Evolutionary conservation across 306 rosid genomes (phyloP).

Genomic region (Rosa chinensis): DNA sequence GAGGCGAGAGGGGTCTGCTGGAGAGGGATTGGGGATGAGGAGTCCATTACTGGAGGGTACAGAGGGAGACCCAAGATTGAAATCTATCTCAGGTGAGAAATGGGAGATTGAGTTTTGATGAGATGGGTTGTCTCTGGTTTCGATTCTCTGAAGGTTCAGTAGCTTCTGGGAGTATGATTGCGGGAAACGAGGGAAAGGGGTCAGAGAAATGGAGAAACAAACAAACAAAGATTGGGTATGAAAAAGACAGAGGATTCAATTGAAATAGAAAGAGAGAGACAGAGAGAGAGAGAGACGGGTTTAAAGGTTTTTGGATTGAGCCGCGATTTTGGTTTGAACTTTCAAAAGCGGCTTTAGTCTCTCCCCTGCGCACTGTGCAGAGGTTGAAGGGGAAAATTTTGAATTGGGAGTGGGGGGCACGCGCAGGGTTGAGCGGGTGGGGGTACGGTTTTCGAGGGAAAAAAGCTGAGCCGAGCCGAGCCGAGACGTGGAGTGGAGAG

Average conservation of each 20-base stretch:
- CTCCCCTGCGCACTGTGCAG: background rate
- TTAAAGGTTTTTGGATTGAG: background rate
- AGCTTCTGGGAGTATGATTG: slow-evolving; percentile 6
- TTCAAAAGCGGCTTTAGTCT: slow-evolving; percentile 20
- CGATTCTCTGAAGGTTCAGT: slow-evolving; percentile 17
- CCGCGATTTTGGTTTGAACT: slow-evolving; percentile 44
- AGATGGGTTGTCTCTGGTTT: slow-evolving; percentile 3
- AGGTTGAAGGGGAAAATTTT: slow-evolving; percentile 14
- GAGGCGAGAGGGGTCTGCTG: slow-evolving; percentile 52
- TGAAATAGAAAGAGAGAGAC: background rate
- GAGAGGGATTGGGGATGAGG: slow-evolving; percentile 33
- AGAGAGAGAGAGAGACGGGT: background rate
- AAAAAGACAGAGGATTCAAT: background rate
- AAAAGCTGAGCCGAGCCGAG: slow-evolving; percentile 8
- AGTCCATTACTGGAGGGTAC: slow-evolving; percentile 43
- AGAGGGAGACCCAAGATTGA: background rate
- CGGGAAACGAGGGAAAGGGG: slow-evolving; percentile 2
- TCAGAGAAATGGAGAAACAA: background rate
- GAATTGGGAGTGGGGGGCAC: slow-evolving; percentile 35
- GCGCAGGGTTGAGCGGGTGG: slow-evolving; percentile 24
- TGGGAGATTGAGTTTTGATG: background rate
- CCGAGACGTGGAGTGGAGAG: slow-evolving; percentile 22
- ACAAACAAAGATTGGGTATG: slow-evolving; percentile 8
- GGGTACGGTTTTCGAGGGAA: background rate
- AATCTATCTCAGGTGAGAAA: background rate